Conservation (phyloP, 805 yeast genomes). For the Candida ortonii region DNA sequence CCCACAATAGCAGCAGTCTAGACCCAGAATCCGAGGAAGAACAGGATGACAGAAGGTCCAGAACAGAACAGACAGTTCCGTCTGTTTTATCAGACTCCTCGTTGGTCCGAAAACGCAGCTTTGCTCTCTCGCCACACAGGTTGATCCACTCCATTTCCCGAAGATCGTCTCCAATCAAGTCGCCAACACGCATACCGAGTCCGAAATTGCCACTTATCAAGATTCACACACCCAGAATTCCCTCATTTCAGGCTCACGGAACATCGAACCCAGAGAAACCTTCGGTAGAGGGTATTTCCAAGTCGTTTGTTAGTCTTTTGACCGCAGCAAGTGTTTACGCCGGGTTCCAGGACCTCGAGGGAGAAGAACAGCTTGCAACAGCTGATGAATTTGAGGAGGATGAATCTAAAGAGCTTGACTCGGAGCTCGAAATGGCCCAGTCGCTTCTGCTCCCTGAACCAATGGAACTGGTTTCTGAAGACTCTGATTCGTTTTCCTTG, state of each 20-base stretch:
- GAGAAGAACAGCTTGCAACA: constrained; percentile 29
- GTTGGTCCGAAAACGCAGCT: constrained; percentile 10
- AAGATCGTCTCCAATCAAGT: constrained; percentile 18
- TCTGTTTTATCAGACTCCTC: constrained; percentile 5
- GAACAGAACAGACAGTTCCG: too few relatives aligned
- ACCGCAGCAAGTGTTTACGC: constrained; percentile 58
- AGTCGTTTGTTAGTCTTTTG: constrained; percentile 51
- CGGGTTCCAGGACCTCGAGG: constrained; percentile 35
- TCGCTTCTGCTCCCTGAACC: constrained; percentile 3
- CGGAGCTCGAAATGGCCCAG: constrained; percentile 5
- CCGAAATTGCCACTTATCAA: constrained; percentile 6
- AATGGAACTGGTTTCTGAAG: constrained; percentile 3
- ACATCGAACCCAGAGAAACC: constrained; percentile 14
- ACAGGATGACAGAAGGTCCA: too few relatives aligned
- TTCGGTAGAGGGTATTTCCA: constrained; percentile 41
- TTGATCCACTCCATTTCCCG: constrained; percentile 22
- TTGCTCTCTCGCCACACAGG: constrained; percentile 28
- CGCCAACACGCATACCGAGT: constrained; percentile 8
- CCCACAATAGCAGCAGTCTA: too few relatives aligned
- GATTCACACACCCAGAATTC: constrained; percentile 10
- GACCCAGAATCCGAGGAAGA: too few relatives aligned
- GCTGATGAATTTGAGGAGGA: constrained; percentile 26
- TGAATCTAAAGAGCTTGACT: constrained; percentile 14
- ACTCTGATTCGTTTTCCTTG: constrained; percentile 1
- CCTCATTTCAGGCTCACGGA: constrained; percentile 10